A percentile compares a stretch with the other conserved stretches of the same genome.
These are phyloP conservation scores for Tuber magnatum DNA, from an alignment of 495 filamentous ascomycete genomes.

Conservation along the genomic window DNA sequence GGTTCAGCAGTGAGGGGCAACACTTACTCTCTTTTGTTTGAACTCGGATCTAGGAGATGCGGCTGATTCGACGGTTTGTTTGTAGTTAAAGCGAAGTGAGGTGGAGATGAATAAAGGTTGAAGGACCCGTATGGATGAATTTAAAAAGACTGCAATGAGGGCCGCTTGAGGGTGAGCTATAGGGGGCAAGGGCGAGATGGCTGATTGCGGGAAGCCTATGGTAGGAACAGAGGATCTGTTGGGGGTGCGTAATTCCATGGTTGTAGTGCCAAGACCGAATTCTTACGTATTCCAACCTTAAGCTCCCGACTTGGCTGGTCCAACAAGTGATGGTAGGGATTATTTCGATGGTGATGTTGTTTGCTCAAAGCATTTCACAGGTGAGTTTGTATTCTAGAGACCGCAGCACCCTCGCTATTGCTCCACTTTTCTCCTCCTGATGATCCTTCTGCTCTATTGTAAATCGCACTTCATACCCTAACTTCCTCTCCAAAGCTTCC, in stretches of 20 bases:
- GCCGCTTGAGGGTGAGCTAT: slow-evolving; percentile 11
- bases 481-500: neutral
- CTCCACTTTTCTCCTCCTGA: neutral
- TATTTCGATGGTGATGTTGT: neutral
- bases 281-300: neutral
- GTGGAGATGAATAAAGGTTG: neutral
- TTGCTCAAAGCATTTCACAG: neutral
- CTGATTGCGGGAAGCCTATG: neutral
- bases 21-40: neutral
- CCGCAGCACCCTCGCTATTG: neutral
- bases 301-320: neutral
- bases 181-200: slow-evolving; percentile 13
- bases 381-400: neutral
- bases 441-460: neutral
- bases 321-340: neutral
- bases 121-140: neutral
- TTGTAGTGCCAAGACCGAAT: neutral
- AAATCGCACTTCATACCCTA: neutral
- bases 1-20: slow-evolving; percentile 3
- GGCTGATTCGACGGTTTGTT: neutral
- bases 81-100: neutral
- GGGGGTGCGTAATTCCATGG: neutral
- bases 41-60: neutral
- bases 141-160: slow-evolving; percentile 12
- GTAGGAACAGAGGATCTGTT: neutral